These are phyloP conservation scores for Thermothielavioides terrestris DNA, from an alignment of 495 filamentous ascomycete species.

Conservation along the genomic window DNA sequence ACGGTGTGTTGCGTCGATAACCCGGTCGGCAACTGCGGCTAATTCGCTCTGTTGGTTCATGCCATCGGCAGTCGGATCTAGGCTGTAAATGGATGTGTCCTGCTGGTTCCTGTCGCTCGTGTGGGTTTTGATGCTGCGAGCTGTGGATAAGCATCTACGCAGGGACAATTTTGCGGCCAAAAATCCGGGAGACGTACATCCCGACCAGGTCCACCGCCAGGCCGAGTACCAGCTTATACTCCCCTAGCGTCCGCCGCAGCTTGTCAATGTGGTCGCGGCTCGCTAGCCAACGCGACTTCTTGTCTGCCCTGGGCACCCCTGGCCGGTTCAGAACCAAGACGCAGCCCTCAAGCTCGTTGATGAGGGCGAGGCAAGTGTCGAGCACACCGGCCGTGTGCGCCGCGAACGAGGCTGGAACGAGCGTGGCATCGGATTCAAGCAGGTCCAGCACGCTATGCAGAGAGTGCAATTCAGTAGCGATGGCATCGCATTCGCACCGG, in stretches of 20 bases:
- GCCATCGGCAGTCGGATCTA: neutral
- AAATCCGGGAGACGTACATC: constrained; percentile 22
- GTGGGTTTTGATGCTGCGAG: constrained; percentile 3
- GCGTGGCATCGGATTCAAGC: constrained; percentile 35
- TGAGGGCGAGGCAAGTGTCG: constrained; percentile 25
- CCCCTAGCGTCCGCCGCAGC: constrained; percentile 29
- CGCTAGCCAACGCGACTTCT: constrained; percentile 33
- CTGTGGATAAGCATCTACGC: neutral
- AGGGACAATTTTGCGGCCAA: too few relatives aligned
- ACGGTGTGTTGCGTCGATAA: constrained; percentile 4
- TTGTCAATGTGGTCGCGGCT: constrained; percentile 27
- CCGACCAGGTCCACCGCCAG: constrained; percentile 35
- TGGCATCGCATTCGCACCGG: constrained; percentile 35
- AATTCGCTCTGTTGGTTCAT: constrained; percentile 6
- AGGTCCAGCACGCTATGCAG: constrained; percentile 37
- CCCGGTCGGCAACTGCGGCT: constrained; percentile 5
- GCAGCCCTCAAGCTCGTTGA: constrained; percentile 29
- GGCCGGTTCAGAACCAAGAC: constrained; percentile 22
- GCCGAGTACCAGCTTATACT: constrained; percentile 32
- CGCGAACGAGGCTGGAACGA: constrained; percentile 31
- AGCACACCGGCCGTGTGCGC: constrained; percentile 31
- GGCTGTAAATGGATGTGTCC: neutral
- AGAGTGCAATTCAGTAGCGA: constrained; percentile 42
- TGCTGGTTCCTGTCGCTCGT: neutral
- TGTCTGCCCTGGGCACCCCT: constrained; percentile 30